These are phyloP conservation scores for Filobasidium floriforme DNA, from an alignment of 768 basidiomycete genomes.

Conservation along the genomic window DNA sequence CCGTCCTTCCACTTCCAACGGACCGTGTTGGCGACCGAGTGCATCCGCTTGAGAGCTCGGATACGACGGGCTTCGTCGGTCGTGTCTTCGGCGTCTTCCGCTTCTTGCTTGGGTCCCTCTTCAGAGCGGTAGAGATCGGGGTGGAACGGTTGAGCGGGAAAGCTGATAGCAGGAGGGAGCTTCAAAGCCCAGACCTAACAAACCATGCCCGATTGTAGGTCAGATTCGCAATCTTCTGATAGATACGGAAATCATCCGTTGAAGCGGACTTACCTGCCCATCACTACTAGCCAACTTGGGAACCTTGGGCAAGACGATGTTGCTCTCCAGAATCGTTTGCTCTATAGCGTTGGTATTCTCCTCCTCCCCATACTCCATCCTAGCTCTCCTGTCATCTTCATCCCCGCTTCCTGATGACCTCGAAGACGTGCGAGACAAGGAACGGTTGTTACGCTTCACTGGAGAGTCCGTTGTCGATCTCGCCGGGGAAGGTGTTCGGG, in stretches of 20 bases:
- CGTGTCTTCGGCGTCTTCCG: slow-evolving; percentile 55
- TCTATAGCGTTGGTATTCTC: slow-evolving; percentile 30
- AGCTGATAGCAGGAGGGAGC: slow-evolving; percentile 85
- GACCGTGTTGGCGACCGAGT: slow-evolving; percentile 85
- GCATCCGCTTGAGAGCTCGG: slow-evolving; percentile 64
- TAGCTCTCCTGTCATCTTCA: slow-evolving; percentile 19
- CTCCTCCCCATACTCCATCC: slow-evolving; percentile 46
- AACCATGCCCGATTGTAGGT: background rate
- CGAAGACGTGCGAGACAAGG: background rate
- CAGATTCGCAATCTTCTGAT: too few species aligned
- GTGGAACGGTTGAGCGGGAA: slow-evolving; percentile 71
- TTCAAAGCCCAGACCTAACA: slow-evolving; percentile 79
- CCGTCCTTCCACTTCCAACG: slow-evolving; percentile 92
- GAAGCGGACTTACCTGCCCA: slow-evolving; percentile 57
- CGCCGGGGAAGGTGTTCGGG: slow-evolving; percentile 1
- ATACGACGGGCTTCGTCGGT: slow-evolving; percentile 47
- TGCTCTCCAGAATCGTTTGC: slow-evolving; percentile 41
- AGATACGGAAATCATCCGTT: slow-evolving; percentile 14
- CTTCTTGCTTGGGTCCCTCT: slow-evolving; percentile 74
- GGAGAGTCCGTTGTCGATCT: slow-evolving; percentile 1
- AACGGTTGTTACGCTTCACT: background rate
- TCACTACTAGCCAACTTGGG: slow-evolving; percentile 72
- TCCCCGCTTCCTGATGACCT: slow-evolving; percentile 4
- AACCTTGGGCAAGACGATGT: slow-evolving; percentile 77
- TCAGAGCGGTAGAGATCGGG: slow-evolving; percentile 63